Percentiles rank a stretch among this genome's conserved stretches.
These are phyloP conservation scores for Cunninghamia lanceolata DNA, from an alignment of 75 land plant species.

Conservation along the genomic window DNA sequence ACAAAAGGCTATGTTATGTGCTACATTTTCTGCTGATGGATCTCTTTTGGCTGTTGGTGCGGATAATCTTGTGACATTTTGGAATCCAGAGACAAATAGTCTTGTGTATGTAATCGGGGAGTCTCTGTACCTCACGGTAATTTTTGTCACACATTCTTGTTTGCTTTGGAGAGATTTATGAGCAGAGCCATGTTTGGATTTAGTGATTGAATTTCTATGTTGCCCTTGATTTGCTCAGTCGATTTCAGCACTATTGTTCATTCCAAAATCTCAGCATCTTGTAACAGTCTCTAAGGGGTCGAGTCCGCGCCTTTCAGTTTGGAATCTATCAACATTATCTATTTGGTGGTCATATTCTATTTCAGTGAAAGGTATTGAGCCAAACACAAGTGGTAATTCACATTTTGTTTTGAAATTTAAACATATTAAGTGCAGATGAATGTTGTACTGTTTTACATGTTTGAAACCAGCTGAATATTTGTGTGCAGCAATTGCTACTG, in stretches of 20 bases:
- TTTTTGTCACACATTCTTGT: not conserved
- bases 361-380: slow-evolving; percentile 54
- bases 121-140: slow-evolving; percentile 1
- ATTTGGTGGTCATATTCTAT: slow-evolving; percentile 72
- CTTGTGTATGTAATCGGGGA: slow-evolving; percentile 71
- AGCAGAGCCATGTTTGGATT: not conserved
- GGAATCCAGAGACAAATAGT: slow-evolving; percentile 78
- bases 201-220: not conserved
- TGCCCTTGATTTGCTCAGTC: slow-evolving; percentile 35
- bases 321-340: slow-evolving; percentile 72
- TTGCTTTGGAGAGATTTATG: not conserved
- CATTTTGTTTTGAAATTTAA: not conserved
- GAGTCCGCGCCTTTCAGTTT: slow-evolving; percentile 58
- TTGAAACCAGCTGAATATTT: slow-evolving; percentile 8
- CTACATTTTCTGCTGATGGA: slow-evolving; percentile 87
- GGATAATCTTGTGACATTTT: slow-evolving; percentile 70
- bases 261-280: slow-evolving; percentile 62
- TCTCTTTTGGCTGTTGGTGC: slow-evolving; percentile 90
- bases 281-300: slow-evolving; percentile 62
- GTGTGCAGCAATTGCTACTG: slow-evolving; percentile 58
- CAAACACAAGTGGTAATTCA: not conserved
- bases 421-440: not conserved
- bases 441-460: slow-evolving; percentile 11
- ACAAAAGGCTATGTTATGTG: slow-evolving; percentile 69
- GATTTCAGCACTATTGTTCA: slow-evolving; percentile 54